Percentiles rank a stretch among this genome's conserved stretches.
These are phyloP conservation scores for Starmerella powellii DNA, from an alignment of 805 yeast genomes.

Conservation along the genomic window DNA sequence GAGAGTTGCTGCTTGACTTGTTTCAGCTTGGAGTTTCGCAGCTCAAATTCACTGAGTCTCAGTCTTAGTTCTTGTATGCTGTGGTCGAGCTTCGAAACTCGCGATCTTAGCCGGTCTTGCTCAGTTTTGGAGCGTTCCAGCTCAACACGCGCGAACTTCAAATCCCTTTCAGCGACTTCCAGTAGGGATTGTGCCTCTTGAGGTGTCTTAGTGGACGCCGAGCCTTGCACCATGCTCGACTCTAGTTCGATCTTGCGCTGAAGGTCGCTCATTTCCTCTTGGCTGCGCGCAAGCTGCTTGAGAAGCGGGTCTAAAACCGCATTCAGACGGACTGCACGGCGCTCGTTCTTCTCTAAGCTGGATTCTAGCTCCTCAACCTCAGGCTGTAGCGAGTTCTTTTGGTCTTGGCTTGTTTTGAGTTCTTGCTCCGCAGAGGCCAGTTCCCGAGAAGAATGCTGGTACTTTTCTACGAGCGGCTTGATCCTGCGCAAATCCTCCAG, in stretches of 20 bases:
- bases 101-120: background rate
- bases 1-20: slow-evolving; percentile 2
- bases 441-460: background rate
- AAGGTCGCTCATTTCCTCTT: slow-evolving; percentile 3
- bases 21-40: background rate
- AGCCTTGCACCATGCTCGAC: background rate
- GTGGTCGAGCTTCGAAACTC: slow-evolving; percentile 7
- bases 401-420: background rate
- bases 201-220: slow-evolving; percentile 7
- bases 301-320: background rate
- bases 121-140: slow-evolving; percentile 7
- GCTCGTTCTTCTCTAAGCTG: no score
- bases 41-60: slow-evolving; percentile 21
- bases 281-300: background rate
- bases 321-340: no score
- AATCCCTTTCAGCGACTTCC: slow-evolving; percentile 8
- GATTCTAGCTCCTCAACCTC: no score
- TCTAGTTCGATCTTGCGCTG: slow-evolving; percentile 4
- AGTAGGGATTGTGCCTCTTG: slow-evolving; percentile 26
- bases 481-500: slow-evolving; percentile 11
- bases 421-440: background rate
- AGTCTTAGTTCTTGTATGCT: slow-evolving; percentile 15
- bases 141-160: background rate
- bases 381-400: background rate
- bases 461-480: background rate